Percentiles rank a stretch among this genome's conserved stretches.
These are phyloP conservation scores for Sicyos baderoa DNA, from an alignment of 306 rosid genomes.

Conservation along the genomic window DNA sequence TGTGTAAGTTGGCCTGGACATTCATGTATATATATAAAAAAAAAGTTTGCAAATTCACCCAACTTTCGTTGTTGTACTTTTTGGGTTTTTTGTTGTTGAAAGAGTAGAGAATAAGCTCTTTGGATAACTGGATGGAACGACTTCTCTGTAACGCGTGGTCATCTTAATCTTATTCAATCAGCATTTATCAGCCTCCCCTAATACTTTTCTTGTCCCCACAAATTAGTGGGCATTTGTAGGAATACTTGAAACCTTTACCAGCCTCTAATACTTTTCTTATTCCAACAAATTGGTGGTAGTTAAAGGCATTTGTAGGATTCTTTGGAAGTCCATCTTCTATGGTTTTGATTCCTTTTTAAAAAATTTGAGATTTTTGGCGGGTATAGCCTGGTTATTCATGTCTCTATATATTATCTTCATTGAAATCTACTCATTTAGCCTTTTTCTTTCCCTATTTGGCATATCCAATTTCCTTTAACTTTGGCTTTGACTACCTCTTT, in stretches of 20 bases:
- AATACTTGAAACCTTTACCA: neutral
- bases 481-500: neutral
- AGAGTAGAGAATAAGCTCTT: neutral
- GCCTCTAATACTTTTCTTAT: neutral
- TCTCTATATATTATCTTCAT: neutral
- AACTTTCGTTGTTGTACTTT: neutral
- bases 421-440: neutral
- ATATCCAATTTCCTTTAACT: neutral
- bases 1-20: too few species aligned
- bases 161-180: neutral
- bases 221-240: neutral
- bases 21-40: too few species aligned
- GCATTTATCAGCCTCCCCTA: neutral
- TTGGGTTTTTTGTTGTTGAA: neutral
- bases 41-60: neutral
- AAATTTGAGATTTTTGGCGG: neutral
- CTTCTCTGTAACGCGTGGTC: neutral
- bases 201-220: neutral
- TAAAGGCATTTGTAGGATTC: neutral
- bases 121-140: neutral
- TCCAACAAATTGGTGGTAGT: neutral
- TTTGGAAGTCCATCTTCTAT: neutral
- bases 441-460: neutral
- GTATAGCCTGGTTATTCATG: neutral
- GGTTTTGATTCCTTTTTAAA: neutral